phyloP scores from a whole-genome alignment of 495 filamentous ascomycete genomes.

The Penicillium parvum region DNA sequence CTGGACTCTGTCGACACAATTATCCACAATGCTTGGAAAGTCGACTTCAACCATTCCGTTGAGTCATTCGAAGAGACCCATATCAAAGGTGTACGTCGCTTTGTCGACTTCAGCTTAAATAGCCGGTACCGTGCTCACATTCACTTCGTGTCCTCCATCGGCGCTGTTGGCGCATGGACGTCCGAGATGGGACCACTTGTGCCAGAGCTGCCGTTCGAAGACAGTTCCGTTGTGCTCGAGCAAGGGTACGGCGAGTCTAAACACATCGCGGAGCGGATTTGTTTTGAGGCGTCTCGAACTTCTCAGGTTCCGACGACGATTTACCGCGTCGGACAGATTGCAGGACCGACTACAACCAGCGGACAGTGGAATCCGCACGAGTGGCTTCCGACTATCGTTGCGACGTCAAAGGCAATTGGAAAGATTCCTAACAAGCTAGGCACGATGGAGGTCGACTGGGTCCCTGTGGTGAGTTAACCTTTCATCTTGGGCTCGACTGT shows the following conservation, averaged over 20 bases:
- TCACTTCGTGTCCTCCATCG: constrained; percentile 56
- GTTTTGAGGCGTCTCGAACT: constrained; percentile 41
- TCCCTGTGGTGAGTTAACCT: constrained; percentile 21
- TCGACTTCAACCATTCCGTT: constrained; percentile 58
- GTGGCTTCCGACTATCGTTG: constrained; percentile 36
- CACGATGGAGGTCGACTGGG: constrained; percentile 21
- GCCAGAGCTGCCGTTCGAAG: constrained; percentile 46
- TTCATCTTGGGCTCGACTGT: background rate
- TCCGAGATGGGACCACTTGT: constrained; percentile 32
- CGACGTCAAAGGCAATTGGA: constrained; percentile 25
- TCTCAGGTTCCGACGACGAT: constrained; percentile 41
- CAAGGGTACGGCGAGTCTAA: constrained; percentile 57
- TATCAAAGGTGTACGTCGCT: constrained; percentile 47
- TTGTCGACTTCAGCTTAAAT: constrained; percentile 49
- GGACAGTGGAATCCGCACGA: constrained; percentile 37
- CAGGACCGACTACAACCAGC: constrained; percentile 35
- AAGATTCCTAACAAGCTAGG: constrained; percentile 20
- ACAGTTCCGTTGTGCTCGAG: constrained; percentile 30
- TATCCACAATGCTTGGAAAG: constrained; percentile 63
- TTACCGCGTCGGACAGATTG: constrained; percentile 57
- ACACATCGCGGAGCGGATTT: constrained; percentile 48
- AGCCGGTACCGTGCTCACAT: constrained; percentile 43
- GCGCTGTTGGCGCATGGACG: constrained; percentile 32
- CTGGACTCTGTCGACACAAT: constrained; percentile 43
- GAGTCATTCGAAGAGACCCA: constrained; percentile 54